Evolutionary conservation across 2,329 filamentous ascomycete species (phyloP).

Genomic region (Boeremia lycopersici): DNA sequence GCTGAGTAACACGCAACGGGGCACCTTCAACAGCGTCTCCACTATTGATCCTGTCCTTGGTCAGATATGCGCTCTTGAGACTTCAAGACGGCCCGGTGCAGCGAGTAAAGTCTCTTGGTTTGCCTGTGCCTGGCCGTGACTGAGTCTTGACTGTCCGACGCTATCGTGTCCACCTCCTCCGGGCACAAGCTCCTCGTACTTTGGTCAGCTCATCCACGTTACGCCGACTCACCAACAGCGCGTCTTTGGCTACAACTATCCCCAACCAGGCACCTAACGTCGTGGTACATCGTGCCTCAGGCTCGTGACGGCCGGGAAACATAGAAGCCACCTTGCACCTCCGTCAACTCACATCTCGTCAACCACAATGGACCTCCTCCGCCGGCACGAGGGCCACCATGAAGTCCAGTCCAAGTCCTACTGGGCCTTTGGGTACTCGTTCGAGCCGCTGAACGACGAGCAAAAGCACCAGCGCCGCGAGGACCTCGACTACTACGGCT

Average conservation of each 20-base stretch:
- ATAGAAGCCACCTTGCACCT: conserved; percentile 5
- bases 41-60: conserved; percentile 15
- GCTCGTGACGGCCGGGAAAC: background rate
- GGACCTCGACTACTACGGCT: conserved; percentile 61
- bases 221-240: conserved; percentile 4
- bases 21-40: conserved; percentile 19
- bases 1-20: conserved; percentile 15
- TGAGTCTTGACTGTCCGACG: conserved; percentile 23
- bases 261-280: background rate
- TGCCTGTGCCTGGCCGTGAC: conserved; percentile 9
- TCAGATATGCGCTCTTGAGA: background rate
- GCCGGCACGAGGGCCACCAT: conserved; percentile 32
- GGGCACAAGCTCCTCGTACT: conserved; percentile 7
- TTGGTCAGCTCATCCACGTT: conserved; percentile 20
- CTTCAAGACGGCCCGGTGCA: background rate
- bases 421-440: conserved; percentile 56
- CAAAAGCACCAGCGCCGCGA: conserved; percentile 59
- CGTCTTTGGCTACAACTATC: conserved; percentile 5
- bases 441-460: conserved; percentile 56
- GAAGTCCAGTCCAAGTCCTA: conserved; percentile 34
- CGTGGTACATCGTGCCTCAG: background rate
- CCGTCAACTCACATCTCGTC: background rate
- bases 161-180: conserved; percentile 14
- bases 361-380: conserved; percentile 23
- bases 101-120: background rate